phyloP scores from a whole-genome alignment of 2,329 filamentous ascomycete species.

The Exophiala aquamarina region DNA sequence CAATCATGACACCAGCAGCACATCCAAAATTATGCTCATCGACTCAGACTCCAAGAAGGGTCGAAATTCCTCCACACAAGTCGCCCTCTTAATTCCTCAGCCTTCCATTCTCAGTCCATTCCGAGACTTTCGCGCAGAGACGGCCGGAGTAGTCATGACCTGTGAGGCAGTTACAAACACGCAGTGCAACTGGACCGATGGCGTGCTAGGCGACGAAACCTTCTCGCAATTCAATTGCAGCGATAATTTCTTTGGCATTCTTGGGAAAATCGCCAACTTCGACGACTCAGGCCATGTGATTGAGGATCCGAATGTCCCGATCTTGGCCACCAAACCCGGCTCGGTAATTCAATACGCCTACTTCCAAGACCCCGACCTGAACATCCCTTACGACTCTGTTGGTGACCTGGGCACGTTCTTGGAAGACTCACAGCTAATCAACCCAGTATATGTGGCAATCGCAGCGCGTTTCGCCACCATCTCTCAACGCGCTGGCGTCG shows the following conservation, averaged over 20 bases:
- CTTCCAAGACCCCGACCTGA: slow-evolving; percentile 20
- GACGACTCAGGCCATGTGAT: slow-evolving; percentile 9
- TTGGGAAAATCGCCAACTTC: slow-evolving; percentile 19
- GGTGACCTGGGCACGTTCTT: slow-evolving; percentile 16
- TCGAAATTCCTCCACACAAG: slow-evolving; percentile 7
- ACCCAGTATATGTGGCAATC: slow-evolving; percentile 22
- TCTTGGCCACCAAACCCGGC: slow-evolving; percentile 21
- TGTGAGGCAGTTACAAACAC: slow-evolving; percentile 19
- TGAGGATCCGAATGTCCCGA: slow-evolving; percentile 18
- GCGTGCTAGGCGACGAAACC: slow-evolving; percentile 4
- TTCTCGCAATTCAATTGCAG: slow-evolving; percentile 27
- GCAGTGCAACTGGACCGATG: slow-evolving; percentile 18
- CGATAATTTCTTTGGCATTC: slow-evolving; percentile 24
- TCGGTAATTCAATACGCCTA: slow-evolving; percentile 24
- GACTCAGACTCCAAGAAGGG: neutral
- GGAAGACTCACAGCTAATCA: slow-evolving; percentile 23
- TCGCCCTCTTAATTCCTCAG: slow-evolving; percentile 22
- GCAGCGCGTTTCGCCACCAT: slow-evolving; percentile 17
- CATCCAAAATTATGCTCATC: slow-evolving; percentile 19
- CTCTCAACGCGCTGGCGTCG: slow-evolving; percentile 15
- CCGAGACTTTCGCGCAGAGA: slow-evolving; percentile 21
- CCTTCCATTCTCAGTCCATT: slow-evolving; percentile 9
- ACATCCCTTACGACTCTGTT: slow-evolving; percentile 19
- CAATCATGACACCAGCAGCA: slow-evolving; percentile 17
- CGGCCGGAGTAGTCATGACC: slow-evolving; percentile 23